Evolutionary conservation across 1,139 yeast genomes (phyloP).

Genomic region (Blastobotrys aristatus): DNA sequence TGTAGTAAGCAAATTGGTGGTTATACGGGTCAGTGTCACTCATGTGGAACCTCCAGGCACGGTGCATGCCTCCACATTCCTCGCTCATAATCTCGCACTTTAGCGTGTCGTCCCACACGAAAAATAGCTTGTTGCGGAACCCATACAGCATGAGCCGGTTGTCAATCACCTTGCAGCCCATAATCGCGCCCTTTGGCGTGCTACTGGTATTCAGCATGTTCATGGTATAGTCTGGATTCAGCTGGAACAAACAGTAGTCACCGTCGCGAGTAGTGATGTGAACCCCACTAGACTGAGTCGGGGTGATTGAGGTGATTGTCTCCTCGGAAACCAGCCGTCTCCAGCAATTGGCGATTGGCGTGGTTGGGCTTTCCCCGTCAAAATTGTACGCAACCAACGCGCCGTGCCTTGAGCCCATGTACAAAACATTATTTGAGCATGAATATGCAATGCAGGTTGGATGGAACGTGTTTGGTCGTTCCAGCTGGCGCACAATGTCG

Average conservation of each 20-base stretch:
- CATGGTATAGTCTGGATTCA: constrained; percentile 21
- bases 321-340: constrained; percentile 67
- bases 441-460: constrained; percentile 53
- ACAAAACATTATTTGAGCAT: constrained; percentile 41
- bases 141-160: constrained; percentile 67
- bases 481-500: constrained; percentile 16
- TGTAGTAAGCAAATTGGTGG: constrained; percentile 48
- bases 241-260: constrained; percentile 16
- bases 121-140: constrained; percentile 73
- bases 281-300: neutral
- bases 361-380: neutral
- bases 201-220: constrained; percentile 54
- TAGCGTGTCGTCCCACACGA: constrained; percentile 75
- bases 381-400: constrained; percentile 55
- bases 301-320: constrained; percentile 57
- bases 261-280: constrained; percentile 32
- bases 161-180: constrained; percentile 53
- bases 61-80: constrained; percentile 88
- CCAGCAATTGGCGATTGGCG: constrained; percentile 35
- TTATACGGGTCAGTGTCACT: constrained; percentile 19
- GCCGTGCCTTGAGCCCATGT: constrained; percentile 71
- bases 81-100: constrained; percentile 67
- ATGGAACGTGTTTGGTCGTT: constrained; percentile 44
- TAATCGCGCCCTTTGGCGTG: constrained; percentile 69
- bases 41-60: constrained; percentile 55